Percentiles rank a stretch among this genome's conserved stretches.
Conservation (phyloP, 2,329 filamentous ascomycete genomes). For the Phialemoniopsis sp. region DNA sequence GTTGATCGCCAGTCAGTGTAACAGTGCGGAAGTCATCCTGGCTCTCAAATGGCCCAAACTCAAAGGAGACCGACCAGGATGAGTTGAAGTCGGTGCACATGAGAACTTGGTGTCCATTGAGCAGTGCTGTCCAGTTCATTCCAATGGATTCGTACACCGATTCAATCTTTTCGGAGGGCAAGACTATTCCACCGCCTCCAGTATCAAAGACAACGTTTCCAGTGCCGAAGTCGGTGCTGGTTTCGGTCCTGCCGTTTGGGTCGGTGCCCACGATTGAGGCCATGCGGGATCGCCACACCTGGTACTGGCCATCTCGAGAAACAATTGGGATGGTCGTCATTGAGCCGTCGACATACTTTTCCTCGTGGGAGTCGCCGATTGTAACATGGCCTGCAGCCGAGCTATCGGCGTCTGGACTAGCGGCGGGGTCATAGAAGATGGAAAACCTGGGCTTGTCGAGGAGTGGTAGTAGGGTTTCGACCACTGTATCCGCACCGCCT, state of each 20-base stretch:
- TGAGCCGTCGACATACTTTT: slow-evolving; percentile 17
- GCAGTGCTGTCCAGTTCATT: slow-evolving; percentile 26
- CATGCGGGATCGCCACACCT: slow-evolving; percentile 24
- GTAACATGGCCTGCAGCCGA: slow-evolving; percentile 21
- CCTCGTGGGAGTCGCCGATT: slow-evolving; percentile 24
- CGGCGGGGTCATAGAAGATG: slow-evolving; percentile 21
- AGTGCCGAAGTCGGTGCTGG: slow-evolving; percentile 5
- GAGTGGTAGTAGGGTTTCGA: slow-evolving; percentile 23
- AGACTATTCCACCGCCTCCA: slow-evolving; percentile 17
- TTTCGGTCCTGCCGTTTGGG: background rate
- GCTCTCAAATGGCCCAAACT: too few species aligned
- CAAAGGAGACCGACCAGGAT: slow-evolving; percentile 24
- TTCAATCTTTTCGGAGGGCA: slow-evolving; percentile 17
- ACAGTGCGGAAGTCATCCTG: slow-evolving; percentile 12
- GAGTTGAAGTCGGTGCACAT: slow-evolving; percentile 29
- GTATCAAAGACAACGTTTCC: slow-evolving; percentile 24
- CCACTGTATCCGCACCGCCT: slow-evolving; percentile 19
- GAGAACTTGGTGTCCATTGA: slow-evolving; percentile 18
- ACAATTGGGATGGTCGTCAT: too few species aligned
- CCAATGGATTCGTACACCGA: slow-evolving; percentile 25
- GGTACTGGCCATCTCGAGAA: too few species aligned
- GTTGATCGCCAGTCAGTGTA: slow-evolving; percentile 23
- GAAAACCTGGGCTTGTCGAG: slow-evolving; percentile 25
- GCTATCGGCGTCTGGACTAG: slow-evolving; percentile 6
- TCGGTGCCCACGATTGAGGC: slow-evolving; percentile 11